Percentiles rank a stretch among this genome's conserved stretches.
These are phyloP conservation scores for Colletotrichum sansevieriae DNA, from an alignment of 2,329 filamentous ascomycete genomes.

Conservation along the genomic window DNA sequence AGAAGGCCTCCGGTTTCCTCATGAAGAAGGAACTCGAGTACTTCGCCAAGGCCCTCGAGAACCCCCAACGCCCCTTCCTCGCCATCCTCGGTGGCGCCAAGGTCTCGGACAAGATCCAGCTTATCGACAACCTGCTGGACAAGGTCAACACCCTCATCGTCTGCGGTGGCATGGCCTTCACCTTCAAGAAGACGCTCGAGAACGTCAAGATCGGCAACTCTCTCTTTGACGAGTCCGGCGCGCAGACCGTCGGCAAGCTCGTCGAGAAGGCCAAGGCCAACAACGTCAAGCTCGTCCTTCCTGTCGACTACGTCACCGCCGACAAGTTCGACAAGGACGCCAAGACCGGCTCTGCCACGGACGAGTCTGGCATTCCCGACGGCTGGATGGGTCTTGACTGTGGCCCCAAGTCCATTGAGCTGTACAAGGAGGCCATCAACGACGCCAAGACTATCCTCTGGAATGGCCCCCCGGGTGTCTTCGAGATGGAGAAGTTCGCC, in stretches of 20 bases:
- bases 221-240: constrained; percentile 93
- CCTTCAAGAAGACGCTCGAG: constrained; percentile 99
- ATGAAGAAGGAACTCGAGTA: constrained; percentile 99
- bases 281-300: constrained; percentile 94
- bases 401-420: constrained; percentile 86
- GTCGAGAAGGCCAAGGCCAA: constrained; percentile 97
- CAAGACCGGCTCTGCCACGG: constrained; percentile 83
- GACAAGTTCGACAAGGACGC: constrained; percentile 95
- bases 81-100: constrained; percentile 98
- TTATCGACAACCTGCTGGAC: constrained; percentile 98
- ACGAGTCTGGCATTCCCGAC: constrained; percentile 90
- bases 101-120: constrained; percentile 99
- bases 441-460: constrained; percentile 97
- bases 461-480: constrained; percentile 98
- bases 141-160: constrained; percentile 98
- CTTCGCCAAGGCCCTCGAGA: constrained; percentile 97
- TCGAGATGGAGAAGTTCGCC: constrained; percentile 96
- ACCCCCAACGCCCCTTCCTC: constrained; percentile 93
- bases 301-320: constrained; percentile 94
- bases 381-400: constrained; percentile 99
- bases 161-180: constrained; percentile 98
- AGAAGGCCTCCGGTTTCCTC: constrained; percentile 97
- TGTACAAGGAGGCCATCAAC: constrained; percentile 88
- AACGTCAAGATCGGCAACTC: constrained; percentile 89
- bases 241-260: constrained; percentile 89